Conservation (phyloP, 2,329 filamentous ascomycete genomes). For the Neospermospora avenae region DNA sequence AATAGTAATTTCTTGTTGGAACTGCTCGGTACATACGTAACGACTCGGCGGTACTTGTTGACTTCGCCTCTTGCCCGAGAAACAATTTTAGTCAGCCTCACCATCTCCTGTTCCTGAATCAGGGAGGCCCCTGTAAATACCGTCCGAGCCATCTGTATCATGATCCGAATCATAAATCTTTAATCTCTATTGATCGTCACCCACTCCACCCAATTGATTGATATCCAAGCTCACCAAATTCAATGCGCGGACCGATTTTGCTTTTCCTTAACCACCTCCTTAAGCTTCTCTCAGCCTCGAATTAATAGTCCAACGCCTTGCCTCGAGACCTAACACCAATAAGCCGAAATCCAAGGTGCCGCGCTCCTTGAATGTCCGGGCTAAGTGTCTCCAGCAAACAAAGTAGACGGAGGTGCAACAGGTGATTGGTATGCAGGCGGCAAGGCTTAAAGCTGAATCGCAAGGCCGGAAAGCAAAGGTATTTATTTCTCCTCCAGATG, state of each 20-base stretch:
- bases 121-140: slow-evolving; percentile 11
- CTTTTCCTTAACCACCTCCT: background rate
- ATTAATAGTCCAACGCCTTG: background rate
- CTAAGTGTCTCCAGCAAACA: slow-evolving; percentile 28
- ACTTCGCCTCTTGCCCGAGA: background rate
- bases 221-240: slow-evolving; percentile 13
- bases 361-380: slow-evolving; percentile 32
- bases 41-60: background rate
- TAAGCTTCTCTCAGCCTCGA: background rate
- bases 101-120: slow-evolving; percentile 10
- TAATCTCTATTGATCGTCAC: slow-evolving; percentile 12
- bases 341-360: slow-evolving; percentile 18
- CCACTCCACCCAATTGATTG: slow-evolving; percentile 11
- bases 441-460: slow-evolving; percentile 54
- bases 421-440: slow-evolving; percentile 42
- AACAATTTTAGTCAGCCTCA: background rate
- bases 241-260: slow-evolving; percentile 15
- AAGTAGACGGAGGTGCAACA: slow-evolving; percentile 33
- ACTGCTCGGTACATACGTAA: too few relatives aligned
- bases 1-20: too few relatives aligned
- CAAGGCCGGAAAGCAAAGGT: slow-evolving; percentile 62
- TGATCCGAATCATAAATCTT: slow-evolving; percentile 14
- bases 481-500: slow-evolving; percentile 25
- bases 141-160: slow-evolving; percentile 21
- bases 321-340: background rate